Evolutionary conservation across 352 stramenopile species (phyloP).

Genomic region (Phytophthora cactorum): DNA sequence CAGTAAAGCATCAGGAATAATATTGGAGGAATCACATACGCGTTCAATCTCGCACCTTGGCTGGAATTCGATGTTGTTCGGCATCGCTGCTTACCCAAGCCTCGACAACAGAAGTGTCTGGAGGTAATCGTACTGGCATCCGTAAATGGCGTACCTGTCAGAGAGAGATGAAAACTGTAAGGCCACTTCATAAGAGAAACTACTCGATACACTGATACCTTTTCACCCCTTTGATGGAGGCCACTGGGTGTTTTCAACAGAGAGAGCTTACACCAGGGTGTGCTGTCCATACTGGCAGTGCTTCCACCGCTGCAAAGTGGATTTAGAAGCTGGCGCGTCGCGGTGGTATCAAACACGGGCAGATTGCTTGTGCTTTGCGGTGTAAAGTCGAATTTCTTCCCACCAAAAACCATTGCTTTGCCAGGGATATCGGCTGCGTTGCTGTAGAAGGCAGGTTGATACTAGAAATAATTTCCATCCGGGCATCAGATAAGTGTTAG

Average conservation of each 20-base stretch:
- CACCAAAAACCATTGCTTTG: slow-evolving; percentile 78
- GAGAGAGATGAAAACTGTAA: not conserved
- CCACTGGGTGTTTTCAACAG: slow-evolving; percentile 12
- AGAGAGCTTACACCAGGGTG: slow-evolving; percentile 34
- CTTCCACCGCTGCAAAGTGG: slow-evolving; percentile 4
- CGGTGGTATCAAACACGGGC: slow-evolving; percentile 52
- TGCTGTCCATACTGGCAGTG: not conserved
- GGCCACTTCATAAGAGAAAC: not conserved
- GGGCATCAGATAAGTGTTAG: not conserved
- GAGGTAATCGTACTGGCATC: slow-evolving; percentile 48
- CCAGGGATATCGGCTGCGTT: slow-evolving; percentile 62
- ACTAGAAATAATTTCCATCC: slow-evolving; percentile 35
- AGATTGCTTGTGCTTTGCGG: slow-evolving; percentile 43
- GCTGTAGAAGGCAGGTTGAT: slow-evolving; percentile 65
- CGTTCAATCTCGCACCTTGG: slow-evolving; percentile 31
- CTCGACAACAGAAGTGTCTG: slow-evolving; percentile 34
- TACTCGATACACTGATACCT: slow-evolving; percentile 21
- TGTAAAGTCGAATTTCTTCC: slow-evolving; percentile 71
- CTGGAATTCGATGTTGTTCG: slow-evolving; percentile 1
- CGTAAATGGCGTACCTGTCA: slow-evolving; percentile 44
- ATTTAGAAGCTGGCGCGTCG: slow-evolving; percentile 17
- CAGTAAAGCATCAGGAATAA: slow-evolving; percentile 1
- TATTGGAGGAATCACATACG: not conserved
- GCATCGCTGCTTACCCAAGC: slow-evolving; percentile 39
- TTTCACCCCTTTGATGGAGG: slow-evolving; percentile 4